Evolutionary conservation across 2,329 filamentous ascomycete species (phyloP).

Genomic region (Emergomyces pasteurianus): DNA sequence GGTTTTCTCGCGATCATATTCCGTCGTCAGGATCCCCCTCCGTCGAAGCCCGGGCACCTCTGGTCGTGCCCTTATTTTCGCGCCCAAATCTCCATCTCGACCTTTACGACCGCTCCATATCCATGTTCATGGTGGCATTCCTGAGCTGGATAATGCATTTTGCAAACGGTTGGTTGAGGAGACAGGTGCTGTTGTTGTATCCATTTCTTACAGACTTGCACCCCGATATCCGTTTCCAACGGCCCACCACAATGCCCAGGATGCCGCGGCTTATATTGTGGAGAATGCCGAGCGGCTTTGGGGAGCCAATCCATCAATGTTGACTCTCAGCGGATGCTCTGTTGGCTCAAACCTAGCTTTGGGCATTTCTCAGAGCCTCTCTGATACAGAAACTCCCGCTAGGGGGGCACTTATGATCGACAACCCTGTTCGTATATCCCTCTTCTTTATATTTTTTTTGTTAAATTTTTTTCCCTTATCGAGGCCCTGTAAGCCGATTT

Average conservation of each 20-base stretch:
- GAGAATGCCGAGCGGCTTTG: slow-evolving; percentile 26
- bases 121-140: slow-evolving; percentile 33
- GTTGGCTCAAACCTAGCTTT: slow-evolving; percentile 37
- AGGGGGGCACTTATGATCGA: slow-evolving; percentile 34
- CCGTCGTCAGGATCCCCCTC: slow-evolving; percentile 24
- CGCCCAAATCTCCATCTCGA: slow-evolving; percentile 7
- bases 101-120: slow-evolving; percentile 32
- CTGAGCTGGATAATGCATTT: slow-evolving; percentile 28
- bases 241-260: slow-evolving; percentile 33
- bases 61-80: slow-evolving; percentile 28
- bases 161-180: slow-evolving; percentile 23
- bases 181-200: slow-evolving; percentile 32
- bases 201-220: slow-evolving; percentile 30
- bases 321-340: slow-evolving; percentile 36
- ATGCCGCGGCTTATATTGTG: slow-evolving; percentile 30
- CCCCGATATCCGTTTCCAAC: slow-evolving; percentile 32
- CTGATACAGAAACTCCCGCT: slow-evolving; percentile 17
- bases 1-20: slow-evolving; percentile 27
- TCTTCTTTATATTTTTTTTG: no score
- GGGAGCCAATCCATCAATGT: slow-evolving; percentile 27
- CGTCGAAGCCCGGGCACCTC: slow-evolving; percentile 9
- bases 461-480: background rate
- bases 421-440: slow-evolving; percentile 14
- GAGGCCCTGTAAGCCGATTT: background rate
- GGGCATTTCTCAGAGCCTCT: slow-evolving; percentile 16